A percentile compares a stretch with the other conserved stretches of the same genome.
phyloP scores from a whole-genome alignment of 345 rosid species.

The Adansonia digitata region DNA sequence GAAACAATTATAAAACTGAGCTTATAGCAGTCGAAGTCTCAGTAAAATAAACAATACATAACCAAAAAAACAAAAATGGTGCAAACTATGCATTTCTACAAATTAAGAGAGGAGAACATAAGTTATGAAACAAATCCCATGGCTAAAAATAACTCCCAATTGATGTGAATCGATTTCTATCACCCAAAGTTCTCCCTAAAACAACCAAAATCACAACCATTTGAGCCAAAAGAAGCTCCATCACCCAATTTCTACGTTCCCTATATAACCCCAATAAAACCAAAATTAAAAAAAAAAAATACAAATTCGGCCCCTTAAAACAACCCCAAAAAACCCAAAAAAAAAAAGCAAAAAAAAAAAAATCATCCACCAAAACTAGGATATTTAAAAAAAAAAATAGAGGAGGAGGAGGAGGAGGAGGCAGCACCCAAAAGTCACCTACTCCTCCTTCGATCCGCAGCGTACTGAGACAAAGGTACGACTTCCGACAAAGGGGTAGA shows the following conservation, averaged over 20 bases:
- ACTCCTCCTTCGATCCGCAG: constrained; percentile 77
- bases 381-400: not conserved
- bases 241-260: not conserved
- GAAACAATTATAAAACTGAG: no score
- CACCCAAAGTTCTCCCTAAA: not conserved
- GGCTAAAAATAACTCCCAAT: not conserved
- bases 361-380: not conserved
- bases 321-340: no score
- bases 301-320: no score
- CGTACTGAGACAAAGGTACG: constrained; percentile 86
- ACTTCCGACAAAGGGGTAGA: constrained; percentile 94
- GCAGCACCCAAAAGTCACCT: constrained; percentile 23
- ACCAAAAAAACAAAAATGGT: not conserved
- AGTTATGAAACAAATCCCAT: not conserved
- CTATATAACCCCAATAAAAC: not conserved
- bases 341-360: not conserved
- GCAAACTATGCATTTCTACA: not conserved
- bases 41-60: not conserved
- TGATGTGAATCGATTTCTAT: not conserved
- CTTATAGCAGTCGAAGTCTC: no score
- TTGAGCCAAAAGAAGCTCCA: not conserved
- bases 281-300: not conserved
- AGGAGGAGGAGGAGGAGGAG: not conserved
- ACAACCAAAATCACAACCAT: not conserved
- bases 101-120: not conserved